Evolutionary conservation across 148 eudicot species (phyloP).

Genomic region (Beta vulgaris): DNA sequence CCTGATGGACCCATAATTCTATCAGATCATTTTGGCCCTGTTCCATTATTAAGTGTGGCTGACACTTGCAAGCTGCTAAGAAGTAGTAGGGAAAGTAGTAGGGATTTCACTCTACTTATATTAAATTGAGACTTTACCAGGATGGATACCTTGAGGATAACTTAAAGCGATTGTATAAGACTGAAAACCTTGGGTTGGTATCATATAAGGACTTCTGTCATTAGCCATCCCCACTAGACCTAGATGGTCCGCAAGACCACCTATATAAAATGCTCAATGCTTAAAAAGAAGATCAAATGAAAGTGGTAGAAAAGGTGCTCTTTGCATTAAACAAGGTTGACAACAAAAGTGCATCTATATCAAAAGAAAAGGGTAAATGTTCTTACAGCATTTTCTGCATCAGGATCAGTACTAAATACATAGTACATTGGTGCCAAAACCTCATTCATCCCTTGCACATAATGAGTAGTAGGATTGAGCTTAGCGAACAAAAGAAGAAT

Average conservation of each 20-base stretch:
- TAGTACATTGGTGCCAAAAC: slow-evolving; percentile 63
- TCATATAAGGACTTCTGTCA: background rate
- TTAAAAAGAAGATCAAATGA: background rate
- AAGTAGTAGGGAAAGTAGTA: no score
- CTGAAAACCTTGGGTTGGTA: background rate
- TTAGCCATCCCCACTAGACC: background rate
- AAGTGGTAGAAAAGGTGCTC: background rate
- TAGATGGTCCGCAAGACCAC: background rate
- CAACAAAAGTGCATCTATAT: background rate
- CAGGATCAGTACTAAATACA: slow-evolving; percentile 50
- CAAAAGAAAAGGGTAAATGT: background rate
- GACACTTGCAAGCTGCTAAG: no score
- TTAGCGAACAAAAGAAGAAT: slow-evolving; percentile 64
- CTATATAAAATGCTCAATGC: background rate
- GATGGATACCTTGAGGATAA: no score
- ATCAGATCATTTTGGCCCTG: no score
- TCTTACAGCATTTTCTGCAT: slow-evolving; percentile 61
- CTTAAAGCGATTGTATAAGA: background rate
- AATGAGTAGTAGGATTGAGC: slow-evolving; percentile 64
- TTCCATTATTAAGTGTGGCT: no score
- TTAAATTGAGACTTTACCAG: no score
- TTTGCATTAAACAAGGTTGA: background rate
- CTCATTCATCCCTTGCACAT: slow-evolving; percentile 86
- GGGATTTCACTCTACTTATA: no score
- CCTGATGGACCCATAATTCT: no score